A percentile compares a stretch with the other conserved stretches of the same genome.
Conservation (phyloP, 495 filamentous ascomycete genomes). For the Trichoderma reesei region DNA sequence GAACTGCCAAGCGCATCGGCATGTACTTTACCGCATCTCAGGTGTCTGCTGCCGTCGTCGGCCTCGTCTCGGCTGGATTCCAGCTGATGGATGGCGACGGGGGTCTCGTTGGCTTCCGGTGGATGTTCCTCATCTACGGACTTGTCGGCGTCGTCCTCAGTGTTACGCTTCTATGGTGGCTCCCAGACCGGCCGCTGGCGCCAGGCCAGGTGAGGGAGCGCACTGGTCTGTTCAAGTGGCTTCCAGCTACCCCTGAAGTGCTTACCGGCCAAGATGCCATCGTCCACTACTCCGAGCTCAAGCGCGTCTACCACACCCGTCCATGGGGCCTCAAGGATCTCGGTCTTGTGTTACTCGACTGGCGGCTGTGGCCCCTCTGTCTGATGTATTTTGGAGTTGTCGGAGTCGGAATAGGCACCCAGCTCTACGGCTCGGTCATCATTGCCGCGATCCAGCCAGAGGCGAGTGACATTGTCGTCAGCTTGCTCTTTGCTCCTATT, state of each 20-base stretch:
- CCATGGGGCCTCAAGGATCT: slow-evolving; percentile 65
- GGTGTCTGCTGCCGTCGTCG: slow-evolving; percentile 81
- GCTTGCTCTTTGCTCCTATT: slow-evolving; percentile 77
- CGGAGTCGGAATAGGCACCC: slow-evolving; percentile 80
- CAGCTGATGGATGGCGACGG: slow-evolving; percentile 75
- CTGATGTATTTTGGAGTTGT: slow-evolving; percentile 95
- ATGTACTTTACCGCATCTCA: slow-evolving; percentile 84
- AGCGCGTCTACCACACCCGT: slow-evolving; percentile 62
- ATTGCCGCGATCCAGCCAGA: slow-evolving; percentile 66
- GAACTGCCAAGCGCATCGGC: slow-evolving; percentile 80
- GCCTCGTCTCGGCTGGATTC: slow-evolving; percentile 82
- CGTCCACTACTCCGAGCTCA: slow-evolving; percentile 78
- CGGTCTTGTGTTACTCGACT: slow-evolving; percentile 60
- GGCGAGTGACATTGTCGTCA: slow-evolving; percentile 65
- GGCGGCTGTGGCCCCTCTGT: slow-evolving; percentile 75
- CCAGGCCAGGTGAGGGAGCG: slow-evolving; percentile 46
- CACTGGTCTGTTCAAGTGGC: slow-evolving; percentile 43
- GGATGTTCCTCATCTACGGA: slow-evolving; percentile 92
- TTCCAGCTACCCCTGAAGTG: slow-evolving; percentile 57
- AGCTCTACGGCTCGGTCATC: slow-evolving; percentile 78
- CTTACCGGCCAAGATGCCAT: slow-evolving; percentile 68
- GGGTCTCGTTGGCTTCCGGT: slow-evolving; percentile 77
- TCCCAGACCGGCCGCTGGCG: slow-evolving; percentile 69
- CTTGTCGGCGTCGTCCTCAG: slow-evolving; percentile 62
- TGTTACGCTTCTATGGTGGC: slow-evolving; percentile 72